Evolutionary conservation across 257 asterid genomes (phyloP), one percentile per base, ranked within the genome.

Genomic region (Primulina tabacum): DNA sequence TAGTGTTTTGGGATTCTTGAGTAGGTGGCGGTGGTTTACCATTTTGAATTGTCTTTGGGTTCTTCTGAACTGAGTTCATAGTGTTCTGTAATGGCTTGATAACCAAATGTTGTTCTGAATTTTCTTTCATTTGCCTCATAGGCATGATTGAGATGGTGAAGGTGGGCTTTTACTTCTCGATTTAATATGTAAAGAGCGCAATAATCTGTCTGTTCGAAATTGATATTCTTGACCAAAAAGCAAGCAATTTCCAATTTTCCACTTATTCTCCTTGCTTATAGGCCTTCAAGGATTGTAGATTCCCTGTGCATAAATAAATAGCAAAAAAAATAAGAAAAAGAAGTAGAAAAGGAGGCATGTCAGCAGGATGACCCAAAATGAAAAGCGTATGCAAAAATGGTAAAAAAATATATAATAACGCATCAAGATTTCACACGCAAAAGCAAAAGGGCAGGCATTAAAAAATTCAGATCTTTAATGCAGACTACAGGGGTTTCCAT

Each of bases 51-150:
- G 80, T 65, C 64, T 82, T 87, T 17, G 87, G 79, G 79, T 33
- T 81, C 76, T 87, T 90, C 26, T 73, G 85, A 35, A 81, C 73
- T 20, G 83, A 62, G 67, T 76, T 81, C 81, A 79, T 76, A 64
- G 84, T 11, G 62, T 67, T 84, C 29, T 71, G 98, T n/a, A 77
- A 58, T 77, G 95, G 86, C 75, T 87, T 93, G 76, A 82, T 77
- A 59, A 86, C 93, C 73, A 79, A 76, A 75, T 86, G 92, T 16
- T 87, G 96, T 37, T 90, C 95, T 60, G 89, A 64, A 74, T 73
- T 79, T 75, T 89, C 97, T 73, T 80, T 94, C 90, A 88, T 84
- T 71, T 88, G 92, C 93, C 96, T 88, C 62, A 85, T 67, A 69
- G 99, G 95, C 97, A 93, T 92, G 90, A 66, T 73, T 81, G 53